Evolutionary conservation across 2,329 filamentous ascomycete species (phyloP).

Genomic region (Paecilomyces formosus): DNA sequence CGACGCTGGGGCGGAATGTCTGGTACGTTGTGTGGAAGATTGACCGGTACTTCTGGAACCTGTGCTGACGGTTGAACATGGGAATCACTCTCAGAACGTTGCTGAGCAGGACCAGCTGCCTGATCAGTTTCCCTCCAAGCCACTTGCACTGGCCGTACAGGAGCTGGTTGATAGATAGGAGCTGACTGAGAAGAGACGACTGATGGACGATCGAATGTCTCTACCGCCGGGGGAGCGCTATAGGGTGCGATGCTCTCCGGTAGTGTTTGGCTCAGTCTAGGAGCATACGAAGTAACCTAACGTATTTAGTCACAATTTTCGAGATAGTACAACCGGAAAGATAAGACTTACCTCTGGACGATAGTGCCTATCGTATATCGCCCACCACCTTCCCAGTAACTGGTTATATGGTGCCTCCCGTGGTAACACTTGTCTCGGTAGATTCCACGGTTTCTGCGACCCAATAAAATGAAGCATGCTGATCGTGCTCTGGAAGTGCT

Average conservation of each 20-base stretch:
- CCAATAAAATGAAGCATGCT: constrained; percentile 94
- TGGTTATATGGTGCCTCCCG: constrained; percentile 59
- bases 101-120: not conserved
- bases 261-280: not conserved
- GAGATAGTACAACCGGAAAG: not conserved
- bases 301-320: not conserved
- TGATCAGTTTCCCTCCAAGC: not conserved
- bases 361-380: constrained; percentile 85
- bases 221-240: not conserved
- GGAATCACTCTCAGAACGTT: not conserved
- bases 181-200: not conserved
- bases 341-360: constrained; percentile 28
- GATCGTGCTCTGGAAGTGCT: constrained; percentile 84
- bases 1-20: not conserved
- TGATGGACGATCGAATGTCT: not conserved
- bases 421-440: constrained; percentile 37
- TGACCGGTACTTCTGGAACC: not conserved
- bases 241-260: not conserved
- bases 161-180: not conserved
- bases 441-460: constrained; percentile 77
- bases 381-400: constrained; percentile 85
- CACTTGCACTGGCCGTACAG: not conserved
- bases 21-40: not conserved
- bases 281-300: not conserved
- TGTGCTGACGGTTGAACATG: not conserved